Evolutionary conservation across 768 basidiomycete species (phyloP).

Genomic region (Phylloporus sp.): DNA sequence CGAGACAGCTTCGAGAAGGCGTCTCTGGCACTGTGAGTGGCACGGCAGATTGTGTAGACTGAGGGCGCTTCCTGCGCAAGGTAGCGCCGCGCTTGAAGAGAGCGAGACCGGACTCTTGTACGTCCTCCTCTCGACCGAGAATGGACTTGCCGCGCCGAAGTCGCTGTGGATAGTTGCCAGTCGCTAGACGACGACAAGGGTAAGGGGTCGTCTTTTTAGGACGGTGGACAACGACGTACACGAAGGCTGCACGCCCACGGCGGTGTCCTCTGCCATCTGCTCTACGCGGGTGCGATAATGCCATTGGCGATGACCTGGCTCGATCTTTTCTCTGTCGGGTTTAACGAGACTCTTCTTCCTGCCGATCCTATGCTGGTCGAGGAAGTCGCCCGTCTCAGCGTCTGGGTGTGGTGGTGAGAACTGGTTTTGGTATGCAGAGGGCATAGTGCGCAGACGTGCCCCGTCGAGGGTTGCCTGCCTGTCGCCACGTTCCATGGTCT

Average conservation of each 20-base stretch:
- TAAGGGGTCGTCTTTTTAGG: neutral
- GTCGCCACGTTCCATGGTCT: constrained; percentile 64
- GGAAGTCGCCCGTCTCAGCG: constrained; percentile 30
- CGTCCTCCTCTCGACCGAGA: constrained; percentile 84
- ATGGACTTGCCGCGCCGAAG: constrained; percentile 86
- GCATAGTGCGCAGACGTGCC: constrained; percentile 44
- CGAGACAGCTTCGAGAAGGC: constrained; percentile 51
- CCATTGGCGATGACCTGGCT: constrained; percentile 90
- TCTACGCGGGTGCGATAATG: constrained; percentile 89
- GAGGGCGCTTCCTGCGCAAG: constrained; percentile 61
- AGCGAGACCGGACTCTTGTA: constrained; percentile 87
- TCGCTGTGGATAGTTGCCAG: constrained; percentile 67
- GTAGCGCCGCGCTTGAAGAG: constrained; percentile 85
- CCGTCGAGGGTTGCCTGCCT: constrained; percentile 53
- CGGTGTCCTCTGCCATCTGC: constrained; percentile 65
- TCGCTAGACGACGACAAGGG: constrained; percentile 40
- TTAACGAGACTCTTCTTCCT: constrained; percentile 90
- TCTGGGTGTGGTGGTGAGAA: constrained; percentile 38
- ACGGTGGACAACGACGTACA: no score
- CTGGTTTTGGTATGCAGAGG: constrained; percentile 42
- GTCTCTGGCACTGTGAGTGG: constrained; percentile 35
- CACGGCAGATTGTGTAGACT: constrained; percentile 37
- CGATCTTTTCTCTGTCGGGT: constrained; percentile 95
- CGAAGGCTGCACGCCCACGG: constrained; percentile 73
- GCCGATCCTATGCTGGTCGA: constrained; percentile 49